Conservation (phyloP, 2,329 filamentous ascomycete genomes). For the Didymella glomerata region DNA sequence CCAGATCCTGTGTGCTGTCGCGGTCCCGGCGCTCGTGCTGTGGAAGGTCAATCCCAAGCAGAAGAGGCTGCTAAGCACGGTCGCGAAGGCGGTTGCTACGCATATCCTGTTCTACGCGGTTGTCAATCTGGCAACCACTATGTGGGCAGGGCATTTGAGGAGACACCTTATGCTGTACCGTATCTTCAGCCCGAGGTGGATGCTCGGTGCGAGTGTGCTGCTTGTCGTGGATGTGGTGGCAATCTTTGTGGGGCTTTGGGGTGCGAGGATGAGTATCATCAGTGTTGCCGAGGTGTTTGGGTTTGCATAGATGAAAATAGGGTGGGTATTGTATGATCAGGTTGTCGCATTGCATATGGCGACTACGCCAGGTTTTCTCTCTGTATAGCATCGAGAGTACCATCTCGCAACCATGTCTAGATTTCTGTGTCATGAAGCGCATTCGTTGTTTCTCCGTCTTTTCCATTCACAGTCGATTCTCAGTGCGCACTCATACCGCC, state of each 20-base stretch:
- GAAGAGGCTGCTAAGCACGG: constrained; percentile 68
- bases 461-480: background rate
- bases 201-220: constrained; percentile 78
- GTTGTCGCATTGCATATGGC: constrained; percentile 7
- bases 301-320: constrained; percentile 27
- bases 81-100: constrained; percentile 74
- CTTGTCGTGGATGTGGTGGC: constrained; percentile 79
- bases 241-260: constrained; percentile 74
- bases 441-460: background rate
- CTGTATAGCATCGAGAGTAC: background rate
- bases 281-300: constrained; percentile 91
- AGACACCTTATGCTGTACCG: constrained; percentile 96
- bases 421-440: background rate
- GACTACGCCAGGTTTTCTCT: background rate
- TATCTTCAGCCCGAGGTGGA: constrained; percentile 90
- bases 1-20: constrained; percentile 81
- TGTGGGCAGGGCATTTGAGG: constrained; percentile 87
- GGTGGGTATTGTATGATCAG: background rate
- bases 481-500: background rate
- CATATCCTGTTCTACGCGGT: constrained; percentile 85
- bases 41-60: constrained; percentile 89
- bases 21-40: constrained; percentile 80
- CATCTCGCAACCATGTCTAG: background rate
- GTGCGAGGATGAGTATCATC: constrained; percentile 77
- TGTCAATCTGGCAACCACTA: constrained; percentile 83